These are phyloP conservation scores for Cyamopsis tetragonoloba DNA, from an alignment of 306 rosid species.

Conservation along the genomic window DNA sequence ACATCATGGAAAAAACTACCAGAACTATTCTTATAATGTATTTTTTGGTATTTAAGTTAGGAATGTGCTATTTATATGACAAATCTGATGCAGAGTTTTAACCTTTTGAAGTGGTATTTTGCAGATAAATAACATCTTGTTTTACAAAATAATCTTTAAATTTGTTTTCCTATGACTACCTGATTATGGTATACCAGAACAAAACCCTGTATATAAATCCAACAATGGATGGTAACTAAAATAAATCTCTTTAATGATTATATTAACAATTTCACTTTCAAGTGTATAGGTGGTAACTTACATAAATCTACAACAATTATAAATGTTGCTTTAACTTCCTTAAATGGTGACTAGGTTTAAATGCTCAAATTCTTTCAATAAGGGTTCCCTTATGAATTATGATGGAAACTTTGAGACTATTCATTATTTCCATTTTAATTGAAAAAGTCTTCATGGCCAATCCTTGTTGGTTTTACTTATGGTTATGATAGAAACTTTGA, in stretches of 20 bases:
- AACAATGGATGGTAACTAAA: too few species aligned
- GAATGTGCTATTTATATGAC: neutral
- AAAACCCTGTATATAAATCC: too few species aligned
- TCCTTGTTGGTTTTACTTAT: slow-evolving; percentile 31
- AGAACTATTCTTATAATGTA: neutral
- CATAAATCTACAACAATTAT: too few species aligned
- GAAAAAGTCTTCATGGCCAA: too few species aligned
- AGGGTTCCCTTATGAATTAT: slow-evolving; percentile 5
- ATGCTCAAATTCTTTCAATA: neutral
- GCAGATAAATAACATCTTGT: neutral
- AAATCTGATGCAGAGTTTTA: neutral
- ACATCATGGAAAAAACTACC: neutral
- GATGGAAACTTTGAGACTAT: neutral
- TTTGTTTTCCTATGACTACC: neutral
- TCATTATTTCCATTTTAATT: slow-evolving; percentile 10
- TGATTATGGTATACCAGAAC: too few species aligned
- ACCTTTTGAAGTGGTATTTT: neutral
- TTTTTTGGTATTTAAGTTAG: too few species aligned
- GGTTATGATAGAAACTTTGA: neutral
- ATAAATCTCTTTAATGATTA: too few species aligned
- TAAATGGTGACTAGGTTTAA: neutral
- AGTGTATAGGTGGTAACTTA: too few species aligned
- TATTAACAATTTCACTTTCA: too few species aligned
- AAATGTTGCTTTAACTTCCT: neutral
- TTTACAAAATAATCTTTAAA: neutral